Base-by-base conservation (phyloP, 106 monocot genomes). In the Dendrobium officinale region DNA sequence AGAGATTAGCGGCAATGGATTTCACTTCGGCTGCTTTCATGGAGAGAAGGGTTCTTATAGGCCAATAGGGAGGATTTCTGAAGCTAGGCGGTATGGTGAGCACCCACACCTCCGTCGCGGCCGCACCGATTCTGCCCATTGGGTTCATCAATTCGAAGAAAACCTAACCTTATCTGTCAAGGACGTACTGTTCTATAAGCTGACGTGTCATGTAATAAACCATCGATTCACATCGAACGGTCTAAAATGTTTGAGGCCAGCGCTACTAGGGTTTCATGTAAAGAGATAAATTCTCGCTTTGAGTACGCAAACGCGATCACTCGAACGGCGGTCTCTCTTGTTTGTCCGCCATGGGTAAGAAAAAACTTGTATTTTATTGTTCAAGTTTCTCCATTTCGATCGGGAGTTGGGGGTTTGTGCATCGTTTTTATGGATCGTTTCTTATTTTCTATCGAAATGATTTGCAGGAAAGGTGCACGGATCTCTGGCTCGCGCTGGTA, bases 401-500 rank as follows among this genome's bases (percentile, higher is more conserved):
- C 13, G 10, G 16, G 2, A 51, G 51, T 33, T 11, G 40, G 29
- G 29, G 72, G 1, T 73, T 44, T 44, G 20, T n/a, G 18, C 20
- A 75, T 75, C 16, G 4, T 10, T 72, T 16, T 4, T 40, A 33
- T 45, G 74, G 19, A 45, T 44, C n/a, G 18, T 4, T 20, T 44
- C 6, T 75, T 43, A 44, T 43, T 42, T 8, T 3, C 8, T 15
- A 19, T 19, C 5, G 6, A 42, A 15, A 51, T 74, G 74, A 5
- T 44, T 20, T 49, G 55, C 84, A 84, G 89, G 89, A 27, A 89
- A 89, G 79, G 89, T 89, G 22, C 89, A 89, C 82, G 89, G 89
- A 86, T 89, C 89, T 9, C 72, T 89, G 77, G 89, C 89, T 58
- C 89, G 89, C 61, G 89, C 89, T 0, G 89, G 89, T 19, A 87